These are phyloP conservation scores for Tetradesmus lagerheimii DNA, from an alignment of 139 green algal species.

Conservation along the genomic window DNA sequence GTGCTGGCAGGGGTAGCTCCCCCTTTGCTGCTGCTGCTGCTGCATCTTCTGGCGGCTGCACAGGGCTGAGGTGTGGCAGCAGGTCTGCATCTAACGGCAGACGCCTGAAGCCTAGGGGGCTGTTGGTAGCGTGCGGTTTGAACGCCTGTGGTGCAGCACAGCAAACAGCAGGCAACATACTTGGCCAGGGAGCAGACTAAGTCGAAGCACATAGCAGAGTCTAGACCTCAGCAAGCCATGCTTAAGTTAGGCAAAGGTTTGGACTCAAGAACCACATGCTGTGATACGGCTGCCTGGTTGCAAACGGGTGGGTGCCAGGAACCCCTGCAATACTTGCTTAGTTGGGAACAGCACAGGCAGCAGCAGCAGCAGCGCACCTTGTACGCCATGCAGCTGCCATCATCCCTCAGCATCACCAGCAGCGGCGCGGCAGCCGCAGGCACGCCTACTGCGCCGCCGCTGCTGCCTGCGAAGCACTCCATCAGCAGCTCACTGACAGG, in stretches of 20 bases:
- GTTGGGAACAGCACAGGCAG: background rate
- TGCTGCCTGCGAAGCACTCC: conserved; percentile 55
- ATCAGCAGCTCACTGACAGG: conserved; percentile 59
- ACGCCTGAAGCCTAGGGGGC: conserved; percentile 54
- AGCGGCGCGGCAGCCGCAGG: conserved; percentile 67
- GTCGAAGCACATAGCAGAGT: no score
- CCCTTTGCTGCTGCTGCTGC: conserved; percentile 5
- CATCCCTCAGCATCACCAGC: conserved; percentile 73
- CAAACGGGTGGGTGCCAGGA: no score
- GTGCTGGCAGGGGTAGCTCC: background rate
- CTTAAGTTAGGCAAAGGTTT: no score
- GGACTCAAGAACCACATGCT: no score
- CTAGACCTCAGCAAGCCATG: no score
- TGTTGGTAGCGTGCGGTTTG: background rate
- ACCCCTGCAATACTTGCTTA: no score
- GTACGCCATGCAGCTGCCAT: conserved; percentile 80
- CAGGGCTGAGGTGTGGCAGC: conserved; percentile 11
- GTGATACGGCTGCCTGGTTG: no score
- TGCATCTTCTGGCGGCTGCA: conserved; percentile 27
- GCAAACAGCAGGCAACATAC: background rate
- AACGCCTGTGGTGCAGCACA: conserved; percentile 46
- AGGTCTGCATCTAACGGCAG: conserved; percentile 55
- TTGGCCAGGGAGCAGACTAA: background rate
- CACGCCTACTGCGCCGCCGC: conserved; percentile 20
- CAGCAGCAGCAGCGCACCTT: conserved; percentile 37